Evolutionary conservation across 305 asterid genomes (phyloP).

Genomic region (Petunia hybrid): DNA sequence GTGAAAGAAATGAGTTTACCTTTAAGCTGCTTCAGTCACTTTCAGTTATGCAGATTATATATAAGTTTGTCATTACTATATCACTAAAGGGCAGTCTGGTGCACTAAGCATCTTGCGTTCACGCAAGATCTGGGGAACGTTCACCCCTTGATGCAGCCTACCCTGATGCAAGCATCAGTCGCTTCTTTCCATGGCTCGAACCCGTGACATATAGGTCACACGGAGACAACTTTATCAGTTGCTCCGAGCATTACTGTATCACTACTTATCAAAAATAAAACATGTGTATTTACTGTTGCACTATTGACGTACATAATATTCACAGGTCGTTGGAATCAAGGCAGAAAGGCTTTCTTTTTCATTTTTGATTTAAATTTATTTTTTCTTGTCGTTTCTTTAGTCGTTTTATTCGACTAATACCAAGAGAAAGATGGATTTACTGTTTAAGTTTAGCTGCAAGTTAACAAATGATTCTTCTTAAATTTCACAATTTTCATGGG

Average conservation of each 20-base stretch:
- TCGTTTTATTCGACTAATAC: background rate
- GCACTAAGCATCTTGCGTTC: too few species aligned
- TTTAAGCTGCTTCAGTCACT: background rate
- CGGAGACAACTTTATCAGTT: too few species aligned
- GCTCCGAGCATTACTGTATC: too few species aligned
- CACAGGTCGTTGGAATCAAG: background rate
- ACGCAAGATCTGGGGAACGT: too few species aligned
- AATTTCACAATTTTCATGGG: background rate
- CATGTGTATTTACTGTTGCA: background rate
- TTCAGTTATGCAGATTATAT: background rate
- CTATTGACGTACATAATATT: background rate
- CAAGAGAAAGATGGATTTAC: background rate
- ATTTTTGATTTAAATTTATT: too few species aligned
- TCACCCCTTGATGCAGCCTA: too few species aligned
- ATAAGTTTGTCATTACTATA: background rate
- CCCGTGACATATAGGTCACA: too few species aligned
- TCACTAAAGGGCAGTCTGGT: background rate
- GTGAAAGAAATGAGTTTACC: background rate
- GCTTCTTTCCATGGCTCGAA: too few species aligned
- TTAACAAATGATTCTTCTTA: background rate
- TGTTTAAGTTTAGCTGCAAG: background rate
- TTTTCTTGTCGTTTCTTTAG: background rate
- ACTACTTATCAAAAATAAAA: background rate
- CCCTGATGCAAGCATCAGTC: too few species aligned
- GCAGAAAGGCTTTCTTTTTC: background rate